Base-by-base conservation (phyloP, 2,329 filamentous ascomycete genomes). In the Pseudogymnoascus sp. region DNA sequence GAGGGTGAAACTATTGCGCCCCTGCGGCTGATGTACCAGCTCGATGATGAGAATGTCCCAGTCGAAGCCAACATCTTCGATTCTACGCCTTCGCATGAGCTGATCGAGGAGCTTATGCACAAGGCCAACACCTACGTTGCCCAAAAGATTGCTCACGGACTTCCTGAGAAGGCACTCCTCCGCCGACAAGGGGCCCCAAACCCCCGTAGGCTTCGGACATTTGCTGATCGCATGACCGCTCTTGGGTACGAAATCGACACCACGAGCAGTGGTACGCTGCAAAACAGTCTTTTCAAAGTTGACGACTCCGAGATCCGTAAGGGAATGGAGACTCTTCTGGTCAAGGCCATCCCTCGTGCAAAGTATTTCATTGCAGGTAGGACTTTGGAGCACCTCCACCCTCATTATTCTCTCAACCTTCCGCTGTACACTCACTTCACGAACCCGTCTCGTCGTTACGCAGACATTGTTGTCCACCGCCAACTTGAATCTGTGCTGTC, bases 401-500 rank as follows among this genome's bases (percentile, higher is more conserved):
- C 89, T 65, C 93, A 99, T 77, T 99, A 96, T 76, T 88, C 91
- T 12, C 82, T 97, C 61, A 99, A 99, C 77, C 79, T 96, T 63
- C 92, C 93, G 0, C 78, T 96, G 11, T 99, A 97, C 81, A 97
- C 95, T 69, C 95, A 99, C 76, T 97, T 97, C 78, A 97, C 93
- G 38, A 93, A 91, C 75, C 95, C 95, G 1, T 96, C 91, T 18
- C 89, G 95, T 62, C 91, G 95, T 65, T 99, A 97, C 75, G 90
- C 93, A 23, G 95, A 99, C 74, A 88, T 99, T 65, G 82, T 97
- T 69, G 95, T 97, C 36, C 95, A 99, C 76, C 92, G 95, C 63
- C 95, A 99, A 77, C 82, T 99, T 25, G 93, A 97, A 73, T 84
- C 90, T 65, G 86, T 91, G 60, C 82, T 99, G 38, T 95, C 91